These are phyloP conservation scores for Metschnikowia proteae DNA, from an alignment of 805 yeast species.

Conservation along the genomic window DNA sequence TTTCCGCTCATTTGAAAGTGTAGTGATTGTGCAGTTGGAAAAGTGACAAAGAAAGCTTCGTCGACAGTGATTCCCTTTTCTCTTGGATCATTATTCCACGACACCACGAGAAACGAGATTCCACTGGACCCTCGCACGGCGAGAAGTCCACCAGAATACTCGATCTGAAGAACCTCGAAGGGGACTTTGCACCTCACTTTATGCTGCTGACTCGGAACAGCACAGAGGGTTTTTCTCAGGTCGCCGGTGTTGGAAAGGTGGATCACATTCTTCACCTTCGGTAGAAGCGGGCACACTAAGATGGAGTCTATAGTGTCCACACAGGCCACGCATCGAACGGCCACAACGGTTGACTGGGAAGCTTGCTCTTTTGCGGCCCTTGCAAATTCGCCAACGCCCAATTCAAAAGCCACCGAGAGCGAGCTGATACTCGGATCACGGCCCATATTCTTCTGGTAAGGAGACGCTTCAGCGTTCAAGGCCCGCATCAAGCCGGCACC, in stretches of 20 bases:
- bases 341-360: constrained; percentile 3
- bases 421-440: constrained; percentile 13
- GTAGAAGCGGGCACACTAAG: constrained; percentile 12
- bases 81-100: constrained; percentile 12
- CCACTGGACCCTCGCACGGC: constrained; percentile 12
- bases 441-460: constrained; percentile 7
- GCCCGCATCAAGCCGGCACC: constrained; percentile 6
- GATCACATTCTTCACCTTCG: constrained; percentile 10
- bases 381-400: constrained; percentile 14
- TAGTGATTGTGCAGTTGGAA: neutral
- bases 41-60: constrained; percentile 4
- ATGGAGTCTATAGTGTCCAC: constrained; percentile 6
- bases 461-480: constrained; percentile 11
- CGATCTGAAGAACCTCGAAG: constrained; percentile 13
- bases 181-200: constrained; percentile 4
- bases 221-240: constrained; percentile 8
- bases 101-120: constrained; percentile 6
- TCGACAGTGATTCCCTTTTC: constrained; percentile 5
- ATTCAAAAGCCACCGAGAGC: constrained; percentile 6
- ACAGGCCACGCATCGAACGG: constrained; percentile 11
- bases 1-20: constrained; percentile 5
- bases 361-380: neutral
- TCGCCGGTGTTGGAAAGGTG: neutral
- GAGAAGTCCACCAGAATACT: constrained; percentile 5
- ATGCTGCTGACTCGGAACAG: constrained; percentile 3